Conservation (phyloP, 1,139 yeast species). For the Yamadazyma atmosphaerica region DNA sequence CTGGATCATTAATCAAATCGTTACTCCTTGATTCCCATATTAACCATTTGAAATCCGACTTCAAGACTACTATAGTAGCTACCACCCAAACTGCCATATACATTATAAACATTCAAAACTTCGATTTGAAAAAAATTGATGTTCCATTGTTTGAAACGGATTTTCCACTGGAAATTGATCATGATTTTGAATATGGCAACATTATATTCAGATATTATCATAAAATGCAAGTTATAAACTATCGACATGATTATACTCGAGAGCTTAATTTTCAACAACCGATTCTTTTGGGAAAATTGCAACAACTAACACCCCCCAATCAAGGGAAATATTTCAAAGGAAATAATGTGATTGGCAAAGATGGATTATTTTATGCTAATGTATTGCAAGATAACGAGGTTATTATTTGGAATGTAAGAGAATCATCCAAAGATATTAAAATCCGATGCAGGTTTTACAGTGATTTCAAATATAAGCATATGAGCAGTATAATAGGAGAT, state of each 20-base stretch:
- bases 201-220: conserved; percentile 30
- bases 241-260: conserved; percentile 9
- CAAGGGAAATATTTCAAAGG: conserved; percentile 5
- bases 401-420: conserved; percentile 43
- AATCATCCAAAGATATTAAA: conserved; percentile 16
- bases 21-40: conserved; percentile 19
- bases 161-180: conserved; percentile 25
- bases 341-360: conserved; percentile 30
- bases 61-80: conserved; percentile 25
- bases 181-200: conserved; percentile 56
- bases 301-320: conserved; percentile 16
- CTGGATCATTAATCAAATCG: conserved; percentile 11
- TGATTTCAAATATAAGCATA: conserved; percentile 16
- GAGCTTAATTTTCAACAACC: conserved; percentile 16
- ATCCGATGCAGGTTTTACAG: conserved; percentile 12
- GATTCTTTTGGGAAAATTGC: conserved; percentile 20
- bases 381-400: conserved; percentile 37
- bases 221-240: conserved; percentile 29
- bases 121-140: conserved; percentile 13
- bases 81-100: conserved; percentile 20
- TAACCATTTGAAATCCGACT: conserved; percentile 32
- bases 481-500: conserved; percentile 17
- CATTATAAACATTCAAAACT: conserved; percentile 23
- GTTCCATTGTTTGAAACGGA: not conserved
- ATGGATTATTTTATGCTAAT: conserved; percentile 40